Conservation (phyloP, 768 basidiomycete species). For the Rossbeevera mucosa region DNA sequence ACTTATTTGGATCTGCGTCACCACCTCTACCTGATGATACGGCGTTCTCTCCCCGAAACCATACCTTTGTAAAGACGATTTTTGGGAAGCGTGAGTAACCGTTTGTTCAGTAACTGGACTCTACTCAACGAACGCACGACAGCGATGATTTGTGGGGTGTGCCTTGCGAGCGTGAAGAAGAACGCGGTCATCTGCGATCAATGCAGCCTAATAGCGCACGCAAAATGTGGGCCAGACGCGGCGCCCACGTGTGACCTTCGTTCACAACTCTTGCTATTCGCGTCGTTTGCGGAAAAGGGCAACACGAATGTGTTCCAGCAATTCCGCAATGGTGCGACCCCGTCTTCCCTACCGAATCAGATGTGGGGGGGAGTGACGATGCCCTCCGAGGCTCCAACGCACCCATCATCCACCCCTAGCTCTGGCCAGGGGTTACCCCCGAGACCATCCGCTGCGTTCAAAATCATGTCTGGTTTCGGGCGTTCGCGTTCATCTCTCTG, state of each 20-base stretch:
- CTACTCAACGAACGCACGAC: slow-evolving; percentile 9
- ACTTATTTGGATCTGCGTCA: slow-evolving; percentile 34
- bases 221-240: slow-evolving; percentile 67
- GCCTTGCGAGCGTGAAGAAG: slow-evolving; percentile 75
- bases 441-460: slow-evolving; percentile 58
- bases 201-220: slow-evolving; percentile 86
- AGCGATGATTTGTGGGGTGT: slow-evolving; percentile 89
- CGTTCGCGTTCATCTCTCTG: slow-evolving; percentile 56
- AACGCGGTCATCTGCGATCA: slow-evolving; percentile 82
- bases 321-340: slow-evolving; percentile 42
- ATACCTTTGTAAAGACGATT: slow-evolving; percentile 86
- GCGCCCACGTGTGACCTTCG: slow-evolving; percentile 80
- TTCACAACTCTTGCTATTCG: slow-evolving; percentile 72
- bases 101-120: neutral
- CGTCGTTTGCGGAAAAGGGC: slow-evolving; percentile 71
- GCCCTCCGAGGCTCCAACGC: slow-evolving; percentile 54
- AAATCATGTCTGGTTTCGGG: slow-evolving; percentile 60
- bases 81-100: slow-evolving; percentile 79
- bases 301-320: slow-evolving; percentile 53
- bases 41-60: slow-evolving; percentile 58
- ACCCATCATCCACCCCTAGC: slow-evolving; percentile 29
- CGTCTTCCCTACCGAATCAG: slow-evolving; percentile 1
- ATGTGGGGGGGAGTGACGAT: slow-evolving; percentile 39
- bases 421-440: slow-evolving; percentile 21
- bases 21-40: slow-evolving; percentile 32